Percentiles rank a stretch among this genome's conserved stretches.
These are phyloP conservation scores for Penicillium sp. DNA, from an alignment of 2,329 filamentous ascomycete species.

Conservation along the genomic window DNA sequence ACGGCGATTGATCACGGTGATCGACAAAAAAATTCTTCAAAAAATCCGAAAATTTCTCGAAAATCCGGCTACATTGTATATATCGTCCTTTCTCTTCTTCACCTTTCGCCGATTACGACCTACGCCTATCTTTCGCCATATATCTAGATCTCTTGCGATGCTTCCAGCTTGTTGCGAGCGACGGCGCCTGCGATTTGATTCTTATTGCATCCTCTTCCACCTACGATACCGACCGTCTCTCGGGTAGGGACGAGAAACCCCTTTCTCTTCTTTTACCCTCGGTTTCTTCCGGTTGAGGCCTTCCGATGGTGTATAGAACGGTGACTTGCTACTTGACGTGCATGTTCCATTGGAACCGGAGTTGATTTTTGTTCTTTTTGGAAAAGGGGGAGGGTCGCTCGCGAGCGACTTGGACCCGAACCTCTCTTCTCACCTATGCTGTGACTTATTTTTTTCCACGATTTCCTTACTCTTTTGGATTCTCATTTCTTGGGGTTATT, in stretches of 20 bases:
- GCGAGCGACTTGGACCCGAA: conserved; percentile 31
- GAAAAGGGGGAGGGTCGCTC: conserved; percentile 24
- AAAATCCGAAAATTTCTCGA: conserved; percentile 30
- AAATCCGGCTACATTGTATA: conserved; percentile 39
- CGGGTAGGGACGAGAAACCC: conserved; percentile 37
- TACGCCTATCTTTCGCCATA: conserved; percentile 28
- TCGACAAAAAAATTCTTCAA: conserved; percentile 22
- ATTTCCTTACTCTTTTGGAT: conserved; percentile 32
- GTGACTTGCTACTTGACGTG: conserved; percentile 40
- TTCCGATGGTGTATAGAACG: conserved; percentile 46
- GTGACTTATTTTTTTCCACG: conserved; percentile 27
- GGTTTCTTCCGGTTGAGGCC: conserved; percentile 31
- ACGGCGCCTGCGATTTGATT: conserved; percentile 47
- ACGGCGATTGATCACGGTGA: conserved; percentile 19
- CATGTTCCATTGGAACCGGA: conserved; percentile 39
- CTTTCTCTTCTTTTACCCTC: conserved; percentile 32
- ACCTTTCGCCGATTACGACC: conserved; percentile 38
- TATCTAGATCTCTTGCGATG: conserved; percentile 40
- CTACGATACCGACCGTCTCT: conserved; percentile 42
- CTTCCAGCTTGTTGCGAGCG: conserved; percentile 45
- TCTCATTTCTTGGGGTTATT: conserved; percentile 32
- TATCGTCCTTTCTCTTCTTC: conserved; percentile 29
- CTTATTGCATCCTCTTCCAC: conserved; percentile 35
- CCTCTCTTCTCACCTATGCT: conserved; percentile 29
- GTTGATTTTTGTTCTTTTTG: conserved; percentile 39